Evolutionary conservation across 2,329 filamentous ascomycete species (phyloP), one percentile per base, ranked within the genome.

Genomic region (Dactylella cylindrospora): DNA sequence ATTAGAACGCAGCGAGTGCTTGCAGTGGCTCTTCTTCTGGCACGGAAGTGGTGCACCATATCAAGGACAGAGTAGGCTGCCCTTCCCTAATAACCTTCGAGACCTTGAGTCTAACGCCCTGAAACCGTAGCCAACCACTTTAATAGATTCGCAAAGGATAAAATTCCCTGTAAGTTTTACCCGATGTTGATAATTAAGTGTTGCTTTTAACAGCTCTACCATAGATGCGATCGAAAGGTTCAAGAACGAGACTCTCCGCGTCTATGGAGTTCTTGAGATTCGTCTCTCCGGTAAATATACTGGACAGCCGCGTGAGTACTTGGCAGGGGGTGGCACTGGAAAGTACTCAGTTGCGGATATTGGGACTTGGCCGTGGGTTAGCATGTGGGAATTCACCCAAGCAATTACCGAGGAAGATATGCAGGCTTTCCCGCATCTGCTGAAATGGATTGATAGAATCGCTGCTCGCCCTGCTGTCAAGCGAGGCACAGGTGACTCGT

Each of bases 11-110:
- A 79, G 71, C 64, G 70, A 80, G 66, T 71, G 70, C 22, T 57
- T 79, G 32, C 78, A 80, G 66, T 80, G 78, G 78, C 71, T 78
- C 1, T 79, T 80, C 70, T 81, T 80, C 71, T 80, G 77, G 77
- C 77, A 79, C 51, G 74, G 72, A 4, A 70, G 69, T 22, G 71
- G 74, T 19, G 73, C 74, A 6, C 75, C 76, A 10, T 74, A 75
- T 67, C 72, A 75, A 68, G 73, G 72, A n/a, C 69, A 71, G 50
- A 54, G 62, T 9, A 23, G 9, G 6, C 12, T n/a, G 28, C 31
- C 32, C 17, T 19, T 15, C 25, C 15, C 13, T 3, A 44, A 50
- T 7, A 66, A 53, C 8, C 40, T 53, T 33, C 64, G 67, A 15
- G 69, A 66, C 3, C 70, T 69, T 4, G 70, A 71, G 44, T 70